Evolutionary conservation across 345 rosid genomes (phyloP).

Genomic region (Corchorus olitorius): DNA sequence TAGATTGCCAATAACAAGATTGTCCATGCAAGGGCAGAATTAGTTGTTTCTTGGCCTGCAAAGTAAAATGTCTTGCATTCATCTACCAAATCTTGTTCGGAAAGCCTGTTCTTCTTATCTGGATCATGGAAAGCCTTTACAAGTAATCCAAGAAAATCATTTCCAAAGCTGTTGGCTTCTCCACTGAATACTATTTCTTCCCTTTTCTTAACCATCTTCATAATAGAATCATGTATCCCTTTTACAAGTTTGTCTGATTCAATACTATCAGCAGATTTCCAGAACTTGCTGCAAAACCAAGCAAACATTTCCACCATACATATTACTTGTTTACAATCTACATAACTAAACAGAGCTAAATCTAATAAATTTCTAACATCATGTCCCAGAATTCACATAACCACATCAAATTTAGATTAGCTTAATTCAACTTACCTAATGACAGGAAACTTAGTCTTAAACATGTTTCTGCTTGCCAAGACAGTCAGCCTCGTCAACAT

Average conservation of each 20-base stretch:
- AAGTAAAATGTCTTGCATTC: slow-evolving; percentile 45
- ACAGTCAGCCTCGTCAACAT: slow-evolving; percentile 32
- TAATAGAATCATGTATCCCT: slow-evolving; percentile 15
- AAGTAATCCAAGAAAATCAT: slow-evolving; percentile 34
- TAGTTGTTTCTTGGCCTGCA: slow-evolving; percentile 37
- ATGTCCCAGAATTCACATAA: too few species aligned
- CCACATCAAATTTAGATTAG: not conserved
- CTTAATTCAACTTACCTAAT: slow-evolving; percentile 21
- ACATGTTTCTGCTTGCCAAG: slow-evolving; percentile 12
- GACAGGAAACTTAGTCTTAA: slow-evolving; percentile 31
- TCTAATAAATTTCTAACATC: too few species aligned
- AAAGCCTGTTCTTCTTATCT: slow-evolving; percentile 15
- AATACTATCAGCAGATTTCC: slow-evolving; percentile 13
- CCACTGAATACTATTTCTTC: slow-evolving; percentile 11
- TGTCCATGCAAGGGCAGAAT: slow-evolving; percentile 36
- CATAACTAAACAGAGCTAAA: not conserved
- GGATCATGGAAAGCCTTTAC: slow-evolving; percentile 23
- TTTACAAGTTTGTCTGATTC: slow-evolving; percentile 22
- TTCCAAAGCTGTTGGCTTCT: slow-evolving; percentile 16
- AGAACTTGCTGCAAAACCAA: slow-evolving; percentile 23
- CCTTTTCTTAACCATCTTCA: slow-evolving; percentile 30
- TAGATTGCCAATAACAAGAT: slow-evolving; percentile 39
- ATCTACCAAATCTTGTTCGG: slow-evolving; percentile 28
- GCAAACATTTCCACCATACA: not conserved
- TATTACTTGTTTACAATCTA: too few species aligned